Evolutionary conservation across 345 rosid genomes (phyloP).

Genomic region (Hibiscus trionum): DNA sequence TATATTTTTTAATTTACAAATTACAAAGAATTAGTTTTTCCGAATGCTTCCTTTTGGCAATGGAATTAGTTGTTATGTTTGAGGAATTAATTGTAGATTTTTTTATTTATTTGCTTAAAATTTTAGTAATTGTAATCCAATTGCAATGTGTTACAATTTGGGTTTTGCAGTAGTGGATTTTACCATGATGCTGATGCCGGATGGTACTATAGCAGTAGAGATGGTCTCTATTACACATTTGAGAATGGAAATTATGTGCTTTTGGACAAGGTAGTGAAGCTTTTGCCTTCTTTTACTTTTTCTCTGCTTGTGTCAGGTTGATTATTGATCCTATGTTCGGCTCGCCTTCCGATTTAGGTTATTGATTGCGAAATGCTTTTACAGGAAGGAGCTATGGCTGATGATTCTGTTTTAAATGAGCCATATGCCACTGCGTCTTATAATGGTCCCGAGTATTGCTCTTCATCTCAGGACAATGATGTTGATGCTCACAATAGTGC

Average conservation of each 20-base stretch:
- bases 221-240: conserved; percentile 71
- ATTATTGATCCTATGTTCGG: neutral
- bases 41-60: neutral
- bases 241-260: conserved; percentile 70
- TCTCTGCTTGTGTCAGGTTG: neutral
- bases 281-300: neutral
- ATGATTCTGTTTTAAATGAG: conserved; percentile 24
- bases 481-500: conserved; percentile 15
- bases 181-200: conserved; percentile 81
- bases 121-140: conserved; percentile 1
- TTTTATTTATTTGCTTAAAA: neutral
- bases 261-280: conserved; percentile 35
- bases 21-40: neutral
- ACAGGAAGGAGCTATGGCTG: conserved; percentile 13
- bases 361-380: conserved; percentile 17
- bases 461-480: conserved; percentile 12
- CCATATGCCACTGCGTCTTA: conserved; percentile 9
- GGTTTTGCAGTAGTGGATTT: conserved; percentile 64
- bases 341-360: conserved; percentile 12
- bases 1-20: neutral
- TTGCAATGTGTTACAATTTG: neutral
- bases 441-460: conserved; percentile 8
- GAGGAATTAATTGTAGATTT: neutral
- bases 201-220: conserved; percentile 78
- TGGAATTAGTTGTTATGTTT: neutral